Evolutionary conservation across 441 rosid genomes (phyloP), one percentile per base, ranked within the genome.

Genomic region (Monsonia emarginata): DNA sequence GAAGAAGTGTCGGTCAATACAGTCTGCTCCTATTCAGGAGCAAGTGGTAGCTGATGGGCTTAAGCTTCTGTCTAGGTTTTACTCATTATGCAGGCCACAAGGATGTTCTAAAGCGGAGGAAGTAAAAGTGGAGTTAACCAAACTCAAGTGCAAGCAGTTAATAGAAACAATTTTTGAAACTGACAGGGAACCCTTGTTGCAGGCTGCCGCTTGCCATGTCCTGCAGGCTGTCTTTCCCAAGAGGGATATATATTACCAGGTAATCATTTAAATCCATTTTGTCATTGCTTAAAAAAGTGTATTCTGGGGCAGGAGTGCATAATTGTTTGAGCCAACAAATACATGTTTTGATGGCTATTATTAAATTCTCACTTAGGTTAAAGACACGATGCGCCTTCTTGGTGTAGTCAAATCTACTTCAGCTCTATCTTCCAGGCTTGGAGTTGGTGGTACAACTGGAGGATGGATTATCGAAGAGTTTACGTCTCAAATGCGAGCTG

Each of bases 401-500:
- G 99, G 98, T 50, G 99, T 96, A 70, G 96, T 88, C 75, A 96
- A 87, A 82, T 88, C 91, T 54, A 88, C 90, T 34, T 76, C 95
- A 69, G 66, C 73, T 71, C 87, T 96, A 68, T 86, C 90, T 52
- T 85, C 97, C 64, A 89, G 89, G 81, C 80, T 93, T 66, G 97
- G 95, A 71, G 84, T 80, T 76, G 96, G 96, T 69, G 88, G 89
- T 63, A 69, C 80, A 50, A 75, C 88, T 9, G 92, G 89, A 71
- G 85, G 86, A 31, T 89, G 96, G 90, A 84, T 90, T 73, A 85
- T 96, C 74, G 98, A 88, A 79, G 99, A 96, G 80, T 93, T 96
- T 76, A 93, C 85, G 64, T 87, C 91, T 71, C 99, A 90, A 82
- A 93, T 96, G 97, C 92, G 89, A 70, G 96, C 96, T n/a, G 95